Evolutionary conservation across 225 moss, liverwort and hornwort genomes (phyloP), one percentile per base, ranked within the genome.

Genomic region (Polytrichum commune): DNA sequence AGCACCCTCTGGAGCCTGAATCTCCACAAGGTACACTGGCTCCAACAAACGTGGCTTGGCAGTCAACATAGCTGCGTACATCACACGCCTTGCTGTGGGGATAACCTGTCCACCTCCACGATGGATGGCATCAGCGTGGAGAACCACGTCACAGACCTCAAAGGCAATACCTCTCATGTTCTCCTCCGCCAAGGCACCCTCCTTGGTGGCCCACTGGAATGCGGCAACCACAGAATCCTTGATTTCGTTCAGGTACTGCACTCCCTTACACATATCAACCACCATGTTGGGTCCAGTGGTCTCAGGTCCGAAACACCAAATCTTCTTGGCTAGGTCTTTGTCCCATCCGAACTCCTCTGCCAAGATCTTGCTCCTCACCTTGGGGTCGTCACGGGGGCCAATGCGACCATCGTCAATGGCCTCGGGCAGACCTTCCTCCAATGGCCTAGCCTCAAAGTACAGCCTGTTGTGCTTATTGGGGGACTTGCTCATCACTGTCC

Each of bases 181-280:
- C 69, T 75, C 75, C 46, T 75, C 75, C 1, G 75, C 75, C 23
- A 75, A 26, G 16, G 66, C 75, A 24, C 75, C 75, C 68, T 67
- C 66, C 75, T 67, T 67, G 2, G 75, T 60, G 27, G 75, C 75
- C 66, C 75, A 67, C 75, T 75, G 75, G 62, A 75, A 75, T 0
- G 75, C 75, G 0, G 57, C 75, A 19, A 75, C 69, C 32, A 75
- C 66, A 0, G 75, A 67, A 30, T 75, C 75, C 75, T 75, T 75
- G 57, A 75, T 67, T 55, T 75, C 75, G 20, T 67, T 75, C 68
- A 75, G 22, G 19, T 75, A 75, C 69, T 75, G 75, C 35, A 75
- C 75, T 67, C 75, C 75, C 69, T 75, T 75, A 67, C 75, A 75
- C 75, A 75, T 67, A 19, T 75, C 75, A 38, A 75, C 75, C 57